Conservation (phyloP, 345 rosid genomes). For the Sonneratia alba region DNA sequence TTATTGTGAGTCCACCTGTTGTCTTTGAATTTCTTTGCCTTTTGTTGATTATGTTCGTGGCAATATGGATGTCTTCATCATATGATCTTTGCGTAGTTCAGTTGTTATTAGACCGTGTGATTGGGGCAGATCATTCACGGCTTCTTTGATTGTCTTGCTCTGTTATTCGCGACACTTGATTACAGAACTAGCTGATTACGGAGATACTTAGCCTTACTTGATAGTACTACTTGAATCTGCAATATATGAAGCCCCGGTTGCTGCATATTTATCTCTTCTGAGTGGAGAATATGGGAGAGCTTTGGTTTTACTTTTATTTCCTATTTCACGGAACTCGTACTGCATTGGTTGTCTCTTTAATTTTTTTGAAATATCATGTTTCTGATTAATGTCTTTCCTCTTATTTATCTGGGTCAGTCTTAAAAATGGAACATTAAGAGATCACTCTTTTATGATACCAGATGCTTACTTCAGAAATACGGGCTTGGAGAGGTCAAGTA, state of each 20-base stretch:
- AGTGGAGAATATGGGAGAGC: background rate
- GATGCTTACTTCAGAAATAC: conserved; percentile 82
- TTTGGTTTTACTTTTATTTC: background rate
- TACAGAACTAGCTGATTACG: background rate
- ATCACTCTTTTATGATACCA: conserved; percentile 10
- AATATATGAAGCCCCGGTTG: background rate
- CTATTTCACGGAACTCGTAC: background rate
- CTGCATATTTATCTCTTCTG: background rate
- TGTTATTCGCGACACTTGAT: background rate
- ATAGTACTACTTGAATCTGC: background rate
- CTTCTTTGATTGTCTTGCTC: background rate
- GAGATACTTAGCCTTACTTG: background rate
- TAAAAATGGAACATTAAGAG: background rate
- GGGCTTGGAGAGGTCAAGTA: conserved; percentile 73
- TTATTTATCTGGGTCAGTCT: background rate
- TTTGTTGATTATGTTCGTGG: background rate
- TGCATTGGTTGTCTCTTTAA: background rate
- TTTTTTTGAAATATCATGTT: too few species aligned
- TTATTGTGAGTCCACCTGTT: conserved; percentile 44
- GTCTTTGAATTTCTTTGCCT: background rate
- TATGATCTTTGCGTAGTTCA: background rate
- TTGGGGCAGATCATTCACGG: background rate
- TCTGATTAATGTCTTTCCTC: background rate
- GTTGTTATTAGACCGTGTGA: background rate
- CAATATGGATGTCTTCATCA: background rate